phyloP scores from a whole-genome alignment of 352 stramenopile species.

The Phytophthora kernoviae region DNA sequence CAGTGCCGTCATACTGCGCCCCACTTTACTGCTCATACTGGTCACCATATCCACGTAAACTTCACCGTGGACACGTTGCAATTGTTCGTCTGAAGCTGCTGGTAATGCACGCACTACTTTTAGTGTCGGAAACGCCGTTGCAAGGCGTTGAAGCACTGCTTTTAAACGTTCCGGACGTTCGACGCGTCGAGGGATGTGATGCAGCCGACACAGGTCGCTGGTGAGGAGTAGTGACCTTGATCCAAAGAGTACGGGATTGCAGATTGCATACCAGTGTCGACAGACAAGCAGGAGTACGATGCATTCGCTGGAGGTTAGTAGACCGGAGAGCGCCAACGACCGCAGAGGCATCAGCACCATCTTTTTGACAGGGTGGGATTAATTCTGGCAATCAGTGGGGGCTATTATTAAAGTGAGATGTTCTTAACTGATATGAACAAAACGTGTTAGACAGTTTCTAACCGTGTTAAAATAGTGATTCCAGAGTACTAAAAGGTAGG shows the following conservation, averaged over 20 bases:
- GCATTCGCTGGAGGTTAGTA: slow-evolving; percentile 26
- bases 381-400: not conserved
- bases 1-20: slow-evolving; percentile 59
- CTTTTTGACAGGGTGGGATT: slow-evolving; percentile 17
- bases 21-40: slow-evolving; percentile 60
- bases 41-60: slow-evolving; percentile 62
- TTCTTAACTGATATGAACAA: no score
- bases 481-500: no score
- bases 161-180: slow-evolving; percentile 65
- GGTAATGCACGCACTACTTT: slow-evolving; percentile 27
- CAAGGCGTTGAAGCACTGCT: slow-evolving; percentile 42
- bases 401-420: not conserved
- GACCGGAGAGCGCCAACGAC: slow-evolving; percentile 21
- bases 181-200: slow-evolving; percentile 42
- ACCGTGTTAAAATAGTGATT: no score
- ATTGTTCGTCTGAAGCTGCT: slow-evolving; percentile 47
- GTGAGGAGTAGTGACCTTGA: slow-evolving; percentile 48
- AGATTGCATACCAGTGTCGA: slow-evolving; percentile 33
- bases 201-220: slow-evolving; percentile 51
- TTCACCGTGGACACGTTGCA: slow-evolving; percentile 61
- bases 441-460: no score
- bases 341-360: slow-evolving; percentile 18
- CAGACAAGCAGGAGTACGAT: slow-evolving; percentile 26
- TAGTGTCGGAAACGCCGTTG: slow-evolving; percentile 39
- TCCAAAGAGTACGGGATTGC: slow-evolving; percentile 31